Evolutionary conservation across 2,329 filamentous ascomycete genomes (phyloP), one percentile per base, ranked within the genome.

Genomic region (Penicillium sclerotigenum): DNA sequence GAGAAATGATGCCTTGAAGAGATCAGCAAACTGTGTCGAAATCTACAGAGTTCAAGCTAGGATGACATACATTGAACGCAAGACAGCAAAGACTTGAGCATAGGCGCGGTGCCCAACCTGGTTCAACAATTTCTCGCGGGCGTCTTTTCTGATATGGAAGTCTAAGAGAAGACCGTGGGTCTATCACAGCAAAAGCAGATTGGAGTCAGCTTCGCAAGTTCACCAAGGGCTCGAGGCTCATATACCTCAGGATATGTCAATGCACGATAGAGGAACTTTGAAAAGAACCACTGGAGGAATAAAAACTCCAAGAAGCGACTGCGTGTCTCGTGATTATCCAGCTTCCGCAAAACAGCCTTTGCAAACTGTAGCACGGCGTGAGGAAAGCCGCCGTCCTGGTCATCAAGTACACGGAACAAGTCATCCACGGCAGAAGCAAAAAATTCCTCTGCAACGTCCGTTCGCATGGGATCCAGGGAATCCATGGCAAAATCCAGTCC

Each of bases 131-230:
- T 81, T 92, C 67, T 96, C 89, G 41, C 94, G 85, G 40, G 91
- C 91, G 73, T 93, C 91, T 64, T 95, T 90, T 47, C 89, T 92
- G 66, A 97, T 91, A 75, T 96, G 90, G 72, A 96, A 93, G 66
- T 96, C 90, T 54, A 90, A 83, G 79, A 97, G 87, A 59, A 86
- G 78, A 47, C 81, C 81, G 57, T 83, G 79, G 18, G 79, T 79
- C 83, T 86, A 64, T 34, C 6, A 16, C 2, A 22, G 7, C 28
- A 20, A 60, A 20, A 33, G 57, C n/a, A 50, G 42, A 69, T 77
- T 62, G 77, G 76, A 64, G 42, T 66, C 60, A 45, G 47, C 13
- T 18, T 33, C 38, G 16, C 45, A 31, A 42, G 31, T 41, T 18
- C 49, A 43, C 24, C 13, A 31, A 41, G 40, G 37, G 29, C 41